A percentile compares a stretch with the other conserved stretches of the same genome.
These are phyloP conservation scores for Kodamaea restingae DNA, from an alignment of 805 yeast genomes.

Conservation along the genomic window DNA sequence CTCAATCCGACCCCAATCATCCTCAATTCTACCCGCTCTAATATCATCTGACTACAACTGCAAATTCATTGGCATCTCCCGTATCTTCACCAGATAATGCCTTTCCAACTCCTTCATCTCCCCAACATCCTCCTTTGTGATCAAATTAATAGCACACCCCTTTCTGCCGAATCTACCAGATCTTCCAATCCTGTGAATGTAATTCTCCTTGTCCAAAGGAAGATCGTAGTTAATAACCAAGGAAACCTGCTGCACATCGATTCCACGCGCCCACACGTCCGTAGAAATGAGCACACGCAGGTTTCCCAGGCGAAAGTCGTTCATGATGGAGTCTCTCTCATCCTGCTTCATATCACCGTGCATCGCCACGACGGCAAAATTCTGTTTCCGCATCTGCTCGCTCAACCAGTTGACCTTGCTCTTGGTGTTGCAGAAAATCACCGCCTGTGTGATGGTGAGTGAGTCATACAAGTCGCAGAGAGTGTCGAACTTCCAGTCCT, in stretches of 20 bases:
- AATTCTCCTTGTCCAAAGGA: constrained; percentile 90
- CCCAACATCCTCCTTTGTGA: constrained; percentile 73
- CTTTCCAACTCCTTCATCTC: constrained; percentile 82
- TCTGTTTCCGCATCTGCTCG: constrained; percentile 68
- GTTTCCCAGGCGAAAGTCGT: constrained; percentile 89
- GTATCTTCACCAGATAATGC: constrained; percentile 84
- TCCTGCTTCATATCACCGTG: constrained; percentile 96
- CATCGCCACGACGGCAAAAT: constrained; percentile 92
- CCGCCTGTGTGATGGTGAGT: constrained; percentile 93
- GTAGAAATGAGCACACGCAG: constrained; percentile 94
- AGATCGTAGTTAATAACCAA: constrained; percentile 92
- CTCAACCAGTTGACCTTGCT: constrained; percentile 90
- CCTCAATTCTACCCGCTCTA: no score
- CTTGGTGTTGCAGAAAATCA: constrained; percentile 93
- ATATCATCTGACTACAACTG: no score
- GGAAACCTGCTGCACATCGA: constrained; percentile 97
- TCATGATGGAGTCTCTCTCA: constrained; percentile 92
- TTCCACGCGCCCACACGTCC: constrained; percentile 97
- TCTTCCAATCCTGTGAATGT: constrained; percentile 96
- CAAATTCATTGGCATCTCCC: constrained; percentile 70
- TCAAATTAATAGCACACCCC: constrained; percentile 93
- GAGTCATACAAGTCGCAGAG: constrained; percentile 93
- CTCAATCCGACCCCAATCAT: no score
- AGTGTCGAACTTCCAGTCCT: constrained; percentile 91
- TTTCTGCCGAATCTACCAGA: constrained; percentile 98